A percentile compares a stretch with the other conserved stretches of the same genome.
Evolutionary conservation across 2,329 filamentous ascomycete genomes (phyloP).

Genomic region (Sporothrix brunneoviolacea): DNA sequence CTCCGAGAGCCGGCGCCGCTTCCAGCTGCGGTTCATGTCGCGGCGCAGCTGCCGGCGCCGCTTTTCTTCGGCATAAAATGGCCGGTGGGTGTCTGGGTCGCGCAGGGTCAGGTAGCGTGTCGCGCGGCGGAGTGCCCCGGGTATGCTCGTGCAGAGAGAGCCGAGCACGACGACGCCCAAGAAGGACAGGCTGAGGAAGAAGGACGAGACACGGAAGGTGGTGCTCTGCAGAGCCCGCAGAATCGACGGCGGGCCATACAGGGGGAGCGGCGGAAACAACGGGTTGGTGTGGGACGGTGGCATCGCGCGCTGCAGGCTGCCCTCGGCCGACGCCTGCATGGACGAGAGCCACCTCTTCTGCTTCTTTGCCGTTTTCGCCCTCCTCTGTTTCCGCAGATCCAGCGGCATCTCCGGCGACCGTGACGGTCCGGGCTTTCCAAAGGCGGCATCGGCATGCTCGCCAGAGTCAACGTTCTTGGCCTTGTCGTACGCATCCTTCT

Average conservation of each 20-base stretch:
- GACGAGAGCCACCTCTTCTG: slow-evolving; percentile 20
- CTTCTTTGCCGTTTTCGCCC: slow-evolving; percentile 27
- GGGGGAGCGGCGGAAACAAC: slow-evolving; percentile 75
- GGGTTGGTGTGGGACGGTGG: slow-evolving; percentile 68
- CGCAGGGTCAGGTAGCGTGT: slow-evolving; percentile 51
- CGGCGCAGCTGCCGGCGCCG: slow-evolving; percentile 50
- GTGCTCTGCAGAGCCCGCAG: slow-evolving; percentile 59
- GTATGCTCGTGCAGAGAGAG: slow-evolving; percentile 61
- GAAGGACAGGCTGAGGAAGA: slow-evolving; percentile 71
- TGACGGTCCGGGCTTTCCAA: neutral
- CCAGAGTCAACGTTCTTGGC: neutral
- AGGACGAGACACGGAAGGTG: slow-evolving; percentile 60
- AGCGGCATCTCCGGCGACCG: neutral
- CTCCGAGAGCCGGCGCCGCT: slow-evolving; percentile 30
- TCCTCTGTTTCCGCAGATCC: neutral
- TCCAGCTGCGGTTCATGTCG: slow-evolving; percentile 59
- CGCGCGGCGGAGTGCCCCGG: slow-evolving; percentile 40
- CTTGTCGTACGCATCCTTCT: neutral
- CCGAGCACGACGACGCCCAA: slow-evolving; percentile 69
- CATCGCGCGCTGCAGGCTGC: slow-evolving; percentile 37
- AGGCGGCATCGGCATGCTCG: neutral
- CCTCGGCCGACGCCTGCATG: slow-evolving; percentile 33
- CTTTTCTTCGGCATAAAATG: slow-evolving; percentile 68
- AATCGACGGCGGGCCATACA: slow-evolving; percentile 69
- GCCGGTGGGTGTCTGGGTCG: slow-evolving; percentile 53